Conservation (phyloP, 2,329 filamentous ascomycete genomes). For the Penicillium polonicum region DNA sequence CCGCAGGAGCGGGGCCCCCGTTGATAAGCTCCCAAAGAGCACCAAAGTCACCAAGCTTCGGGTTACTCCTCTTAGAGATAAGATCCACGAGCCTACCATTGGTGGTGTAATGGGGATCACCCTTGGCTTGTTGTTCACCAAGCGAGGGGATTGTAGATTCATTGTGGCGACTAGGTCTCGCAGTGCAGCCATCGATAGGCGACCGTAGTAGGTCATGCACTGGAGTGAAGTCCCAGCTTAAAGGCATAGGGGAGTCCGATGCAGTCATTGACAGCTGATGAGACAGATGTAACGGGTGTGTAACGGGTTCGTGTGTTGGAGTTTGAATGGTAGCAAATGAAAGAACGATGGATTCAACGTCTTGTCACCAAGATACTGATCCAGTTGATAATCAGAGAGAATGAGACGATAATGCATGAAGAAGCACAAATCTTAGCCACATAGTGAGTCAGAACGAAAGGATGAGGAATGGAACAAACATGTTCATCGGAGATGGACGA, state of each 20-base stretch:
- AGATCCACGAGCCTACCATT: background rate
- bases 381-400: background rate
- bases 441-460: constrained; percentile 14
- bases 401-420: background rate
- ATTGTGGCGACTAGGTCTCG: constrained; percentile 12
- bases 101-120: background rate
- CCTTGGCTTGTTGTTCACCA: constrained; percentile 8
- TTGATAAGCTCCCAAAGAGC: constrained; percentile 43
- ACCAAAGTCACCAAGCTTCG: constrained; percentile 46
- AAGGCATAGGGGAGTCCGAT: constrained; percentile 24
- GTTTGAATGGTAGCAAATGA: background rate
- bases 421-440: constrained; percentile 1
- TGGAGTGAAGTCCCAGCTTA: constrained; percentile 48
- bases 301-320: background rate
- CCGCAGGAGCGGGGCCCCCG: constrained; percentile 16
- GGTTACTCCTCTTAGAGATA: constrained; percentile 9
- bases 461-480: background rate
- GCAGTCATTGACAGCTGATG: constrained; percentile 31
- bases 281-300: background rate
- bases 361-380: background rate
- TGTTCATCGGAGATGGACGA: background rate
- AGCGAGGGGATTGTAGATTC: constrained; percentile 9
- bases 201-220: constrained; percentile 46
- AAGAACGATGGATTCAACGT: background rate
- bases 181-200: constrained; percentile 23